These are phyloP conservation scores for Fusarium sambucinum DNA, from an alignment of 2,329 filamentous ascomycete species.

Conservation along the genomic window DNA sequence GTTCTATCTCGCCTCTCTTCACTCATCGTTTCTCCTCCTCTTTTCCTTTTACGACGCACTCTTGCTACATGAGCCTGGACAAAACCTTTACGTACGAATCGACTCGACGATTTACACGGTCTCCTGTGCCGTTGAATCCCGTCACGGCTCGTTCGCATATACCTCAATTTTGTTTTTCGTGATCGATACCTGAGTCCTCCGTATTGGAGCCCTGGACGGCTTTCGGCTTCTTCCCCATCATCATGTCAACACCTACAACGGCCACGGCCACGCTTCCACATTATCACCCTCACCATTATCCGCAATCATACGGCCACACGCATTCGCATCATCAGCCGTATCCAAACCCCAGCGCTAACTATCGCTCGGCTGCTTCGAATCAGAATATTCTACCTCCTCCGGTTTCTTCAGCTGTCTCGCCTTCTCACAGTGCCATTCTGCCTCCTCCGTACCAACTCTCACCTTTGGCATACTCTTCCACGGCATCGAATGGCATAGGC, in stretches of 20 bases:
- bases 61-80: conserved; percentile 18
- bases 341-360: conserved; percentile 47
- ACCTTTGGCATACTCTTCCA: conserved; percentile 49
- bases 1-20: conserved; percentile 43
- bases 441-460: conserved; percentile 49
- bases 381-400: conserved; percentile 50
- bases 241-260: conserved; percentile 86
- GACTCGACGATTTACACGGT: conserved; percentile 34
- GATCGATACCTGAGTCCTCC: conserved; percentile 23
- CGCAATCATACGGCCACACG: conserved; percentile 63
- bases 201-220: conserved; percentile 42
- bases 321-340: conserved; percentile 51
- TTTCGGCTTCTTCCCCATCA: conserved; percentile 44
- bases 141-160: conserved; percentile 28
- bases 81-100: conserved; percentile 32
- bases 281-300: conserved; percentile 74
- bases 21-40: conserved; percentile 39
- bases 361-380: conserved; percentile 47
- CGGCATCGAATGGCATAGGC: conserved; percentile 51
- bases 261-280: conserved; percentile 79
- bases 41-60: conserved; percentile 30
- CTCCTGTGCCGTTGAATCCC: conserved; percentile 33
- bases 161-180: conserved; percentile 25
- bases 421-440: conserved; percentile 43
- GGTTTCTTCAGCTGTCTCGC: conserved; percentile 45